These are phyloP conservation scores for Forsythia viridissima DNA, from an alignment of 257 asterid genomes.

Conservation along the genomic window DNA sequence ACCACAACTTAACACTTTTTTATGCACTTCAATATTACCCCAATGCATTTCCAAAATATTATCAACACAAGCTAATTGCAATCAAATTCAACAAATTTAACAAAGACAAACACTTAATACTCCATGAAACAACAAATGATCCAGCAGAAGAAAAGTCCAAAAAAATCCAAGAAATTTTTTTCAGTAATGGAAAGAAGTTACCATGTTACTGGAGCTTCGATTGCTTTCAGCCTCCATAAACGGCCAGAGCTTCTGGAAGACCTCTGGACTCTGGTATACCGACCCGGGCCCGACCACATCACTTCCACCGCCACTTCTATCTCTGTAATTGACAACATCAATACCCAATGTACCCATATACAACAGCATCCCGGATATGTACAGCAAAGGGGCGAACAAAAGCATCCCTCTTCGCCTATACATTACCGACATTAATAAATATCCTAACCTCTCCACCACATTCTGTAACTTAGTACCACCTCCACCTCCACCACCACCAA, in stretches of 20 bases:
- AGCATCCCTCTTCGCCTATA: conserved; percentile 84
- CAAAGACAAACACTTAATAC: not conserved
- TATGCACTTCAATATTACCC: conserved; percentile 14
- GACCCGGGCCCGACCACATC: conserved; percentile 72
- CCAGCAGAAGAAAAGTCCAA: conserved; percentile 5
- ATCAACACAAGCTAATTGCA: conserved; percentile 10
- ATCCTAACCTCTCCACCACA: conserved; percentile 69
- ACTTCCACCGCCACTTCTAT: conserved; percentile 27
- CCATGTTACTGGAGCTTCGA: conserved; percentile 68
- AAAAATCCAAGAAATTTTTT: not conserved
- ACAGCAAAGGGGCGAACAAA: conserved; percentile 87
- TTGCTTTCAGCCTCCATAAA: conserved; percentile 84
- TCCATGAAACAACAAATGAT: not conserved
- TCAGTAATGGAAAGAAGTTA: conserved; percentile 20
- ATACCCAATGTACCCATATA: conserved; percentile 87
- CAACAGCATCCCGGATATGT: conserved; percentile 84
- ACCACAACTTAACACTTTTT: not conserved
- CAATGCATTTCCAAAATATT: not conserved
- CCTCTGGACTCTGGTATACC: conserved; percentile 86
- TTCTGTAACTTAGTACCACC: conserved; percentile 58
- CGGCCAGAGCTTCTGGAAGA: conserved; percentile 92
- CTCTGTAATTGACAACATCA: conserved; percentile 40
- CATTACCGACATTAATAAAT: conserved; percentile 63
- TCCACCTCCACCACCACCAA: conserved; percentile 35
- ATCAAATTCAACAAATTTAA: not conserved